Percentiles rank a stretch among this genome's conserved stretches.
Evolutionary conservation across 345 rosid species (phyloP).

Genomic region (Turritis glabra): DNA sequence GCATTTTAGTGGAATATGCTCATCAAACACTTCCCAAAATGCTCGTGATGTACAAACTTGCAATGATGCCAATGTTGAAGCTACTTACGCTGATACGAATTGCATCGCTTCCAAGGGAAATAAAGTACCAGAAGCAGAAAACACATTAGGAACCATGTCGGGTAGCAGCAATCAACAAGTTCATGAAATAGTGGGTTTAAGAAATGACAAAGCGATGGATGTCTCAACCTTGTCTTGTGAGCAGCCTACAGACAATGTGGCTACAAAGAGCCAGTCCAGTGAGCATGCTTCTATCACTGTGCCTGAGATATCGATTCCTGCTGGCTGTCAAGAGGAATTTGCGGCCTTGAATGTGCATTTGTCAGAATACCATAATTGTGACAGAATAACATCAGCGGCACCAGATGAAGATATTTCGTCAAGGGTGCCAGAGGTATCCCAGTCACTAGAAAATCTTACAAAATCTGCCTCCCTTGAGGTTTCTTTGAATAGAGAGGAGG

Average conservation of each 20-base stretch:
- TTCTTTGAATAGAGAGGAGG: conserved; percentile 28
- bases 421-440: conserved; percentile 23
- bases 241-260: conserved; percentile 31
- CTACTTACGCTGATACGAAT: conserved; percentile 19
- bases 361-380: conserved; percentile 30
- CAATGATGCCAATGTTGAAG: conserved; percentile 25
- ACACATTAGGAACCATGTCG: conserved; percentile 10
- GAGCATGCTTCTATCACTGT: conserved; percentile 19
- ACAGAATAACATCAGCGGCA: conserved; percentile 19
- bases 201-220: conserved; percentile 30
- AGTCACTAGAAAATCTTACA: conserved; percentile 16
- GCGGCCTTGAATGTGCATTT: conserved; percentile 15
- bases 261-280: conserved; percentile 33
- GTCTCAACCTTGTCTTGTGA: conserved; percentile 18
- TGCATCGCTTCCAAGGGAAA: conserved; percentile 21
- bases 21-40: conserved; percentile 29
- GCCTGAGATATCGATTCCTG: conserved; percentile 32
- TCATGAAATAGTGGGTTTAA: conserved; percentile 20
- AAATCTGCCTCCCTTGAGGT: conserved; percentile 17
- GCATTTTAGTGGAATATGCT: conserved; percentile 21
- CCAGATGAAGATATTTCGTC: conserved; percentile 32
- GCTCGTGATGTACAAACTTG: conserved; percentile 21
- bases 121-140: conserved; percentile 26
- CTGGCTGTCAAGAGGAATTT: conserved; percentile 9
- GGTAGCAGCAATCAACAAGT: conserved; percentile 28